These are phyloP conservation scores for Aspergillus haitiensis DNA, from an alignment of 495 filamentous ascomycete genomes.

Conservation along the genomic window DNA sequence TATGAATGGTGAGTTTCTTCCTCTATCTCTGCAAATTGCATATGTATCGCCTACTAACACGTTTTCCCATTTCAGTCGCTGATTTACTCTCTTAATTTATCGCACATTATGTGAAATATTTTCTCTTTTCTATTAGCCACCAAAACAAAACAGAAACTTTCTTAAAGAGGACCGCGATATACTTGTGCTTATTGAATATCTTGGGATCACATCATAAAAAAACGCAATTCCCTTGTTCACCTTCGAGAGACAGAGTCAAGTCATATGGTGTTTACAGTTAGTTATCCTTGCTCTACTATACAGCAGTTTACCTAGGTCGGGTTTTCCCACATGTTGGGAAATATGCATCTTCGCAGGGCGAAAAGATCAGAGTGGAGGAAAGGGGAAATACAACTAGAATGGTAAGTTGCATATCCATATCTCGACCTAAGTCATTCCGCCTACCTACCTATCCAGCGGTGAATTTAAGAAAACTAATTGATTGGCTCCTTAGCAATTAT, in stretches of 20 bases:
- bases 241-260: neutral
- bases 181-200: too few species aligned
- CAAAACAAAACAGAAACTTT: neutral
- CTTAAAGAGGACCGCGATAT: neutral
- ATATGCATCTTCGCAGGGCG: neutral
- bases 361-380: constrained; percentile 24
- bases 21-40: neutral
- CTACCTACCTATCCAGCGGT: too few species aligned
- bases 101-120: neutral
- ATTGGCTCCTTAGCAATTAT: too few species aligned
- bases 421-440: neutral
- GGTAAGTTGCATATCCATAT: constrained; percentile 17
- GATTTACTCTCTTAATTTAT: constrained; percentile 46
- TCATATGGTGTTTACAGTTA: neutral
- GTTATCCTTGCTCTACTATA: neutral
- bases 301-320: too few species aligned
- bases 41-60: neutral
- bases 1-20: constrained; percentile 69
- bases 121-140: neutral
- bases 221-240: neutral
- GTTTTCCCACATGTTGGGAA: neutral
- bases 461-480: too few species aligned
- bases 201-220: too few species aligned
- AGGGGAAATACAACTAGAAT: constrained; percentile 24
- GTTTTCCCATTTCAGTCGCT: constrained; percentile 34